Evolutionary conservation across 2,329 filamentous ascomycete species (phyloP).

Genomic region (Calcarisporium arbuscula): DNA sequence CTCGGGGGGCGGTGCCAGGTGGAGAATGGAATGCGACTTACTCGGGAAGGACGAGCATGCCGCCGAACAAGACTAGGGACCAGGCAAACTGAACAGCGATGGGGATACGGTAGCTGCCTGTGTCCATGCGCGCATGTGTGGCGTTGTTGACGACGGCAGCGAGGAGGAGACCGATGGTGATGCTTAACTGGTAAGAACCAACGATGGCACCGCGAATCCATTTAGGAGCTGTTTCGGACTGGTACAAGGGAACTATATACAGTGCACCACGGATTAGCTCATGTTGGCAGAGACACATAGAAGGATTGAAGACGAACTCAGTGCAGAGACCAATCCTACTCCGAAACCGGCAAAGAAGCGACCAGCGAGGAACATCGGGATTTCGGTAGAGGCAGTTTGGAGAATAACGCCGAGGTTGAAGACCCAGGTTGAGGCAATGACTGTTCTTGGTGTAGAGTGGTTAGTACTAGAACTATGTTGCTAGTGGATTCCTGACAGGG

Average conservation of each 20-base stretch:
- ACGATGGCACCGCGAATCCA: slow-evolving; percentile 69
- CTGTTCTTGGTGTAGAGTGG: no score
- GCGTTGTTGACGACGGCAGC: slow-evolving; percentile 61
- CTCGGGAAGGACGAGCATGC: slow-evolving; percentile 66
- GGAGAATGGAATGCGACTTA: no score
- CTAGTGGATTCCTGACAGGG: no score
- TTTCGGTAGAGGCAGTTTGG: slow-evolving; percentile 53
- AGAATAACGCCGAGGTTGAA: slow-evolving; percentile 63
- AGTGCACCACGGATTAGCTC: not conserved
- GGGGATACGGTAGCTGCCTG: slow-evolving; percentile 57
- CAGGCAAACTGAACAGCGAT: slow-evolving; percentile 61
- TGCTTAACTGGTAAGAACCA: slow-evolving; percentile 62
- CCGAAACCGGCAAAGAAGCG: slow-evolving; percentile 69
- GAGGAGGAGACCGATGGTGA: slow-evolving; percentile 62
- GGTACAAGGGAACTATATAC: slow-evolving; percentile 57
- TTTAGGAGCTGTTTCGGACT: slow-evolving; percentile 65
- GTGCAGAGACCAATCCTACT: slow-evolving; percentile 66
- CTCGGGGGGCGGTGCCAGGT: no score
- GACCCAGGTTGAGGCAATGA: slow-evolving; percentile 56
- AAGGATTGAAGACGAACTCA: slow-evolving; percentile 33
- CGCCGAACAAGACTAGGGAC: slow-evolving; percentile 58
- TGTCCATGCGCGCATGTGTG: slow-evolving; percentile 46
- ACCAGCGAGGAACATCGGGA: slow-evolving; percentile 63
- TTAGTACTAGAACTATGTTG: no score
- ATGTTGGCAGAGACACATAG: slow-evolving; percentile 2